Evolutionary conservation across 108 stramenopile genomes (phyloP).

Genomic region (Skeletonema potamos): DNA sequence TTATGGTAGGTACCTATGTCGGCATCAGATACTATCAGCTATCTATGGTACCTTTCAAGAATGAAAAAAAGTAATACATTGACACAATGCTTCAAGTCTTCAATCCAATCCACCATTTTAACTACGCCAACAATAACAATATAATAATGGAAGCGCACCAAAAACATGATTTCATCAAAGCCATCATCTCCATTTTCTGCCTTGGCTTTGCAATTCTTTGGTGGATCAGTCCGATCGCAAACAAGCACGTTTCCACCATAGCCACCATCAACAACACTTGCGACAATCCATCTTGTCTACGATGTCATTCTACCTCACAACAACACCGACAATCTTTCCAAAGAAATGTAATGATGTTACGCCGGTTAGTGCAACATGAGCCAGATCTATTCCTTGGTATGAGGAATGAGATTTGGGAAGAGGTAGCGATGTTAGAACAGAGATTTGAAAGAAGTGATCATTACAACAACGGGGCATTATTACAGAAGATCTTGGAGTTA

Average conservation of each 20-base stretch:
- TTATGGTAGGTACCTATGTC: too few species aligned
- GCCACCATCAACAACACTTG: constrained; percentile 21
- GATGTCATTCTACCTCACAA: constrained; percentile 33
- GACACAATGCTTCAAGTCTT: too few species aligned
- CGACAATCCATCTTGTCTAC: constrained; percentile 42
- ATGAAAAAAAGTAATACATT: too few species aligned
- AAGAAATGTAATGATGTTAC: constrained; percentile 27
- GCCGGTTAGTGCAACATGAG: constrained; percentile 33
- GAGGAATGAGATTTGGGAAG: constrained; percentile 22
- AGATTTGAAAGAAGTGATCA: background rate
- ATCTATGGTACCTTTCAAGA: too few species aligned
- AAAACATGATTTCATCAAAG: background rate
- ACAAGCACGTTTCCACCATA: background rate
- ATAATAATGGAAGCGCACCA: background rate
- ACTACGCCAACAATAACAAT: background rate
- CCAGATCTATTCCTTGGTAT: constrained; percentile 37
- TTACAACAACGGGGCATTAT: background rate
- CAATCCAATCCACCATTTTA: too few species aligned
- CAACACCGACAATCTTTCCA: constrained; percentile 20
- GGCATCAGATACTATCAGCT: too few species aligned
- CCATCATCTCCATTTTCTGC: background rate
- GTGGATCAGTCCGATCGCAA: background rate
- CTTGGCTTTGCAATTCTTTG: background rate
- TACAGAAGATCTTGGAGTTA: background rate
- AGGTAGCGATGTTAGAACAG: constrained; percentile 6